These are phyloP conservation scores for Penicillium capsulatum DNA, from an alignment of 2,329 filamentous ascomycete species.

Conservation along the genomic window DNA sequence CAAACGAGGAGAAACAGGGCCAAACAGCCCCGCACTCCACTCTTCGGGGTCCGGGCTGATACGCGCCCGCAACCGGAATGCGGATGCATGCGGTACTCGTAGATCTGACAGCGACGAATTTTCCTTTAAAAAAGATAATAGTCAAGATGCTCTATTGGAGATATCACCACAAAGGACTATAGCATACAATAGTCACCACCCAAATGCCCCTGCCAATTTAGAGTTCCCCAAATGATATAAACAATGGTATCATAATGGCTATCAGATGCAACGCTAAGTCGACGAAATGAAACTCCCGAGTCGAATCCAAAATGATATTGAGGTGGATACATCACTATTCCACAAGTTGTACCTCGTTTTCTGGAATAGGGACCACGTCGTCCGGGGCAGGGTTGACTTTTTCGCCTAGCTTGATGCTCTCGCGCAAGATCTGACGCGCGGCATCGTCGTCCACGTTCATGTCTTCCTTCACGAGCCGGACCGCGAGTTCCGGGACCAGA, in stretches of 20 bases:
- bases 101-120: too few relatives aligned
- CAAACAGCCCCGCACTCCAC: constrained; percentile 2
- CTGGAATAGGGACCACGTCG: constrained; percentile 45
- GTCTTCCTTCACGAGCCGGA: constrained; percentile 57
- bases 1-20: constrained; percentile 3
- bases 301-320: not conserved
- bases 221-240: too few relatives aligned
- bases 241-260: constrained; percentile 10
- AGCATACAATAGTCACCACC: not conserved
- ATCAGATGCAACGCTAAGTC: constrained; percentile 14
- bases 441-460: constrained; percentile 46
- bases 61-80: not conserved
- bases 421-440: constrained; percentile 56
- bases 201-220: too few relatives aligned
- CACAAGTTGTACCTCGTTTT: not conserved
- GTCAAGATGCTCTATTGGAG: too few relatives aligned
- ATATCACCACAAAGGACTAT: too few relatives aligned
- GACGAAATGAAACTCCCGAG: not conserved
- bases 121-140: too few relatives aligned
- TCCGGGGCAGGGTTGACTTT: constrained; percentile 63
- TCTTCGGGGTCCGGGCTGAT: constrained; percentile 5
- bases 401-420: constrained; percentile 64
- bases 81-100: too few relatives aligned
- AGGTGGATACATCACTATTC: not conserved
- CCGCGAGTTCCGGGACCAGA: constrained; percentile 66